Base-by-base conservation (phyloP, 306 rosid species). In the Echinosophora koreensis region DNA sequence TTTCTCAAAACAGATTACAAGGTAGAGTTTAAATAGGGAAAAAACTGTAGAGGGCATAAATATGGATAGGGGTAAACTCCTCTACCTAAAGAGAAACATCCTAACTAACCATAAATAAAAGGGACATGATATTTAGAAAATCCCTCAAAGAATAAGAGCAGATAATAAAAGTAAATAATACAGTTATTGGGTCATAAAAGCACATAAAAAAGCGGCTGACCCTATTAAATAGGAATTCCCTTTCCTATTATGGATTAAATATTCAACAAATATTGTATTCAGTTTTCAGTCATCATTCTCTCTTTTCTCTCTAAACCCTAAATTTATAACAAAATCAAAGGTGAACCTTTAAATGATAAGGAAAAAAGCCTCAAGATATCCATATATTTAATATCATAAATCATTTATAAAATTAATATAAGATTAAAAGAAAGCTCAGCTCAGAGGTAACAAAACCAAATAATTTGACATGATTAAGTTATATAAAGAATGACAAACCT, bases 401-500 rank as follows among this genome's bases (percentile, higher is more conserved):
- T 46, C 27, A 62, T 28, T 11, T 58, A 47, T 10, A 52, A 52
- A 65, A 64, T 34, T 50, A 58, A 47, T 51, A 12, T 49, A 71
- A 32, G 14, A 62, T 27, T 6, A 75, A 28, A 56, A 22, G 67
- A 62, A 52, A 54, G 37, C n/a, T 66, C 59, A 34, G 17, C 5
- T 34, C 52, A 42, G 27, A 54, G 46, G 34, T 51, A 67, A 16
- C 11, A 11, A 67, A 56, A 52, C 38, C 22, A 22, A 74, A 50
- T 5, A 32, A 57, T 12, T 73, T 17, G 15, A 44, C 17, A 1
- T 28, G 28, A 47, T 11, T 35, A 27, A 56, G 41, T 47, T 17
- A 12, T 50, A 69, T 58, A 27, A 62, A 55, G 41, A 77, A 67
- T 46, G 14, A 66, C 71, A 62, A 35, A 92, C 99, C 99, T 89